Evolutionary conservation across 2,329 filamentous ascomycete genomes (phyloP).

Genomic region (Orbilia javanica): DNA sequence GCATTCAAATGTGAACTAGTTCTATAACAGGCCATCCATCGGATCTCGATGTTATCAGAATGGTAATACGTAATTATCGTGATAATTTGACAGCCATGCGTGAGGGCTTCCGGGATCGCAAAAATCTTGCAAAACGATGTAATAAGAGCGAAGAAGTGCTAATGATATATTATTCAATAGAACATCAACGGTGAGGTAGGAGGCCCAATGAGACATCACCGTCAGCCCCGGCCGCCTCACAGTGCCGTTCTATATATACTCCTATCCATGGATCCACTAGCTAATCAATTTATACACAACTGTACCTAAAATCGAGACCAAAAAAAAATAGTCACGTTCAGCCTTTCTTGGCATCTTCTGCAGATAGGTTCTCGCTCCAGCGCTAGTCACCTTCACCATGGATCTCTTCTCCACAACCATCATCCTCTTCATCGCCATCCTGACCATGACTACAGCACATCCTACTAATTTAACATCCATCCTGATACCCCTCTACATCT

Average conservation of each 20-base stretch:
- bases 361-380: no score
- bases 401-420: background rate
- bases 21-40: no score
- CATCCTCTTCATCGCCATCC: background rate
- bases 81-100: no score
- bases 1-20: no score
- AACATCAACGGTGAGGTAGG: background rate
- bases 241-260: background rate
- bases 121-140: no score
- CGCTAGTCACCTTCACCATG: background rate
- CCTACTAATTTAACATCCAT: slow-evolving; percentile 10
- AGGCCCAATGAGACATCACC: background rate
- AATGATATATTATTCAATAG: background rate
- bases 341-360: background rate
- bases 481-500: slow-evolving; percentile 31
- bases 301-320: no score
- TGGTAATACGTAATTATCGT: no score
- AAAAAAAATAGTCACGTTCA: no score
- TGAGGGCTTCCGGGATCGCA: no score
- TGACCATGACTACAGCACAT: background rate
- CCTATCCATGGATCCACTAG: background rate
- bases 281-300: background rate
- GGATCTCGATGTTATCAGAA: no score
- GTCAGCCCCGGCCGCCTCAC: background rate
- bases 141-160: no score